phyloP scores from a whole-genome alignment of 345 rosid genomes.

The Carallia brachiata region DNA sequence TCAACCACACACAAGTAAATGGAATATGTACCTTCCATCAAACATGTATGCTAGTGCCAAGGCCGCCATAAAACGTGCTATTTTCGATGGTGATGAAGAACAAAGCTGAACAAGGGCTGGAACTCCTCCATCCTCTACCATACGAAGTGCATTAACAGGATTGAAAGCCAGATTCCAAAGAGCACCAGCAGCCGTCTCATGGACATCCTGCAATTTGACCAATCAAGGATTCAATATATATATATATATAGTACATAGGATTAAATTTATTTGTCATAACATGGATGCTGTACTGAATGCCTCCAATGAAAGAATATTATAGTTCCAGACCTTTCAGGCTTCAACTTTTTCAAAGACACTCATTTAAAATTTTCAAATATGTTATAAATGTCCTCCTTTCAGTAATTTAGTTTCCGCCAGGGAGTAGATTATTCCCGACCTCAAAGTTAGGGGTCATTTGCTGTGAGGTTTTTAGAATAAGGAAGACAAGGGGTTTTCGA shows the following conservation, averaged over 20 bases:
- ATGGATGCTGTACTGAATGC: not conserved
- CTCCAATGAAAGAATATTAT: not conserved
- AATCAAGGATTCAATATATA: not conserved
- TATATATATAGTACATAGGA: too few species aligned
- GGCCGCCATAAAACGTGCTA: conserved; percentile 50
- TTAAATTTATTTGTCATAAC: not conserved
- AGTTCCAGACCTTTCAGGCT: too few species aligned
- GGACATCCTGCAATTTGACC: conserved; percentile 39
- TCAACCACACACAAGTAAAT: not conserved
- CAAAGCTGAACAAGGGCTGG: conserved; percentile 39
- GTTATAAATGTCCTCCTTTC: too few species aligned
- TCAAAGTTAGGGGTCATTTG: too few species aligned
- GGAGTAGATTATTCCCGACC: too few species aligned
- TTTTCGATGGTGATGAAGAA: conserved; percentile 38
- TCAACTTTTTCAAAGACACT: too few species aligned
- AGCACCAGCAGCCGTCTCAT: conserved; percentile 55
- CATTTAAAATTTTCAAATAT: too few species aligned
- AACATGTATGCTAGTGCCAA: conserved; percentile 41
- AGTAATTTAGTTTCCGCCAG: too few species aligned
- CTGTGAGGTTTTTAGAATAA: too few species aligned
- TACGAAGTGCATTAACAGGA: conserved; percentile 39
- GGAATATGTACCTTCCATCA: conserved; percentile 33
- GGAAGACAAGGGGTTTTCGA: too few species aligned
- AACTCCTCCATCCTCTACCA: conserved; percentile 43
- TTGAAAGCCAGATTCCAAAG: conserved; percentile 48